These are phyloP conservation scores for Anthoceros angustus DNA, from an alignment of 225 moss, liverwort and hornwort species.

Conservation along the genomic window DNA sequence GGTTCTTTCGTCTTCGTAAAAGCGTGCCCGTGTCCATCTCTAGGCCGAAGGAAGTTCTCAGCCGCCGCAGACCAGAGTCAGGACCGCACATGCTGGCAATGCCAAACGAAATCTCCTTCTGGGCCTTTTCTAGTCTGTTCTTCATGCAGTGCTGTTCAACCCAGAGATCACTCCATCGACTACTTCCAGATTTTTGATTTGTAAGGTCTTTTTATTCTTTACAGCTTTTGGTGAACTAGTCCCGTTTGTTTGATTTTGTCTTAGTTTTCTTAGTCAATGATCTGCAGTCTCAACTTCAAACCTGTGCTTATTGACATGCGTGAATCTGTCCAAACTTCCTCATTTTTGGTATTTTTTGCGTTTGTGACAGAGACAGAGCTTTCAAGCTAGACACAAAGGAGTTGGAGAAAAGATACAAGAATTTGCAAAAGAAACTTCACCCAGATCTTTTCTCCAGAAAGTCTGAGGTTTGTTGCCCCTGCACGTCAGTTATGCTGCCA, in stretches of 20 bases:
- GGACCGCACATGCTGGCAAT: constrained; percentile 17
- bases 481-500: neutral
- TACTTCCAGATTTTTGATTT: constrained; percentile 56
- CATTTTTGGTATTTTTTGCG: neutral
- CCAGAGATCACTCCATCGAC: constrained; percentile 47
- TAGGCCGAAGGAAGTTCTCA: neutral
- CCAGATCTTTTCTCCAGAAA: constrained; percentile 73
- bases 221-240: neutral
- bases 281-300: neutral
- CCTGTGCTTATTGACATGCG: neutral
- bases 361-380: constrained; percentile 33
- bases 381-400: constrained; percentile 53
- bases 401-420: constrained; percentile 61
- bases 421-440: constrained; percentile 76
- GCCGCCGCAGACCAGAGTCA: neutral
- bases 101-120: constrained; percentile 10
- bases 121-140: constrained; percentile 17
- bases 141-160: constrained; percentile 26
- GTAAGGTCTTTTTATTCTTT: constrained; percentile 22
- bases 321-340: neutral
- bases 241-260: neutral
- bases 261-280: neutral
- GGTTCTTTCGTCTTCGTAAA: neutral
- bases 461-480: constrained; percentile 38
- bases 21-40: neutral